These are phyloP conservation scores for Penicillium steckii DNA, from an alignment of 495 filamentous ascomycete genomes.

Conservation along the genomic window DNA sequence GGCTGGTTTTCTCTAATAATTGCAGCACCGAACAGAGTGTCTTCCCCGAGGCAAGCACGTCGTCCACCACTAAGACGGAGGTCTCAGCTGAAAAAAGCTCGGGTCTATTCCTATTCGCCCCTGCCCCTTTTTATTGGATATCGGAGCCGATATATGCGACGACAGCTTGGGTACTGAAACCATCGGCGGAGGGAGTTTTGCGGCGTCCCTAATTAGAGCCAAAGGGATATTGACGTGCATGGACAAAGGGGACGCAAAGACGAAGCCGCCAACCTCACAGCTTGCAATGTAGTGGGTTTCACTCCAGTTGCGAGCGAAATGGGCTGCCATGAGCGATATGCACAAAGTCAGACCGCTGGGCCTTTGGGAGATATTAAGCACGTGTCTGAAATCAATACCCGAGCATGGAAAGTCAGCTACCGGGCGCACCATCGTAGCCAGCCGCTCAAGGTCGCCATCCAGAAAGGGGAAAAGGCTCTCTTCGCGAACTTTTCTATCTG, in stretches of 20 bases:
- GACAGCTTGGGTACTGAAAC: slow-evolving; percentile 47
- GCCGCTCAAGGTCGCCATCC: slow-evolving; percentile 46
- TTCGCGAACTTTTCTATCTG: slow-evolving; percentile 42
- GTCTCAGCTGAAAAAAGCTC: slow-evolving; percentile 42
- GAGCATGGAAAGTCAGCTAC: slow-evolving; percentile 52
- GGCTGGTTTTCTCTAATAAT: slow-evolving; percentile 47
- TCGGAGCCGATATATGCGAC: slow-evolving; percentile 58
- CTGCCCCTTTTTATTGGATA: slow-evolving; percentile 30
- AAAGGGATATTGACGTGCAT: slow-evolving; percentile 44
- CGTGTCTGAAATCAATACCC: slow-evolving; percentile 56
- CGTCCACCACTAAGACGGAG: slow-evolving; percentile 60
- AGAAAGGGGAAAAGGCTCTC: slow-evolving; percentile 50
- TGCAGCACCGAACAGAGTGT: slow-evolving; percentile 59
- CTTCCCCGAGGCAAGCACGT: slow-evolving; percentile 60
- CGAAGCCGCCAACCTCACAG: slow-evolving; percentile 59
- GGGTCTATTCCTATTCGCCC: slow-evolving; percentile 52
- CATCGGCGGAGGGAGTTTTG: slow-evolving; percentile 60
- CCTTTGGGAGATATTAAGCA: slow-evolving; percentile 57
- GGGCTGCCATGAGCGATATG: slow-evolving; percentile 49
- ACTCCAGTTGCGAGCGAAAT: slow-evolving; percentile 51
- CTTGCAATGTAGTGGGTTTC: neutral
- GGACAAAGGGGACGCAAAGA: slow-evolving; percentile 57
- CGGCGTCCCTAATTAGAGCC: slow-evolving; percentile 55
- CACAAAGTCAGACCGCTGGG: slow-evolving; percentile 53
- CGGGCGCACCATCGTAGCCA: slow-evolving; percentile 48